Base-by-base conservation (phyloP, 768 basidiomycete species). In the Kwoniella bestiolae region DNA sequence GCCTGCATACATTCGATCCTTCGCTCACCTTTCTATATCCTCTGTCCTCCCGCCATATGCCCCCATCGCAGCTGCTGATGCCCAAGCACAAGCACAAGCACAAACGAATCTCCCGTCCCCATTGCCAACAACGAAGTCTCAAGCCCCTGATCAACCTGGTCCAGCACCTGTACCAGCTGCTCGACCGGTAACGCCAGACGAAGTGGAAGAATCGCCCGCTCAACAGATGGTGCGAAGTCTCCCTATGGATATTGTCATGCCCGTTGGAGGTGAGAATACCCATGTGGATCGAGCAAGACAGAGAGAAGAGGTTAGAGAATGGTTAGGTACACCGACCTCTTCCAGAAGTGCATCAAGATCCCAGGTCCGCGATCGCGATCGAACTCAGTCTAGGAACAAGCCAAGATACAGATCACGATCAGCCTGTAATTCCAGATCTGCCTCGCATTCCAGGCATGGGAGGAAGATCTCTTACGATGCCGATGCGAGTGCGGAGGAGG, bases 171-270 rank as follows among this genome's bases (percentile, higher is more conserved):
- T 66, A 8, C 61, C 67, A 1, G 60, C 63, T 3, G 23, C 29
- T 31, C 64, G 60, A 11, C 31, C 38, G 28, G 28, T 46, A 8
- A 51, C 59, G 6, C 34, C 52, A 3, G 45, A 56, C 3, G 69
- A 69, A 21, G 49, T 45, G 0, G 56, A 56, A 14, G 63, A 65
- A n/a, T 51, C 47, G 12, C 70, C 60, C 3, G 65, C 69, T 26
- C 66, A 67, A 29, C 60, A 73, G 28, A 56, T 78, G 59, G 76
- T 78, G 23, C 47, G 72, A 32, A 71, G 69, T 57, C 58, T 78
- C 5, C 76, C 76, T 1, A 74, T 78, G 74, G 68, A 78, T 52
- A 78, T 78, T 34, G 64, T 74, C 21, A 45, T 72, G 2, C 72
- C 71, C 8, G 23, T 65, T 5, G 58, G 57, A 21, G 52, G 52